phyloP scores from a whole-genome alignment of 2,329 filamentous ascomycete species.

The Sporothrix protearum region DNA sequence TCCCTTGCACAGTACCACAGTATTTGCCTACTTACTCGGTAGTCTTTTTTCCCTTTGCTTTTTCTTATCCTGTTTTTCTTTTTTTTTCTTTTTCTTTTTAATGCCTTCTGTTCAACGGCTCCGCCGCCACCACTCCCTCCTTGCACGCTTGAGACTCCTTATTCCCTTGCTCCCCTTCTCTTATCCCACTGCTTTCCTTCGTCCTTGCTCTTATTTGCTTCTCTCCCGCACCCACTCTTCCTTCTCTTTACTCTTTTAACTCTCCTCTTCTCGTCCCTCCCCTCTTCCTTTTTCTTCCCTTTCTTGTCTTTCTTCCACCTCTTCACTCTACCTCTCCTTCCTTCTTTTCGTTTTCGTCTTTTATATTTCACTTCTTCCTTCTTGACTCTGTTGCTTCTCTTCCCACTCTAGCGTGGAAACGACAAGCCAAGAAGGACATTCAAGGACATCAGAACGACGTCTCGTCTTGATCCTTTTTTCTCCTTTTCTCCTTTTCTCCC shows the following conservation, averaged over 20 bases:
- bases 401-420: constrained; percentile 10
- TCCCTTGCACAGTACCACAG: background rate
- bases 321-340: background rate
- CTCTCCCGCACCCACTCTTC: background rate
- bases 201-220: constrained; percentile 10
- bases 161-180: background rate
- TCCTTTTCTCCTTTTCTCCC: background rate
- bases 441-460: background rate
- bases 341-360: background rate
- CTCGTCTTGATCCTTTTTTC: background rate
- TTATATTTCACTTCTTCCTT: constrained; percentile 3
- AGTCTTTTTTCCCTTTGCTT: background rate
- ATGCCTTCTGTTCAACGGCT: constrained; percentile 1
- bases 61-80: background rate
- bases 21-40: no score
- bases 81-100: background rate
- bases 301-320: background rate
- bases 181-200: constrained; percentile 1
- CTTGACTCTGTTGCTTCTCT: background rate
- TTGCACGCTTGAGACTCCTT: background rate
- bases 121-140: constrained; percentile 4
- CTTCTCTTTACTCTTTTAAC: background rate
- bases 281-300: background rate
- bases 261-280: background rate
- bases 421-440: background rate